Conservation (phyloP, 2,329 filamentous ascomycete species). For the Aspergillus quadrilineatus region DNA sequence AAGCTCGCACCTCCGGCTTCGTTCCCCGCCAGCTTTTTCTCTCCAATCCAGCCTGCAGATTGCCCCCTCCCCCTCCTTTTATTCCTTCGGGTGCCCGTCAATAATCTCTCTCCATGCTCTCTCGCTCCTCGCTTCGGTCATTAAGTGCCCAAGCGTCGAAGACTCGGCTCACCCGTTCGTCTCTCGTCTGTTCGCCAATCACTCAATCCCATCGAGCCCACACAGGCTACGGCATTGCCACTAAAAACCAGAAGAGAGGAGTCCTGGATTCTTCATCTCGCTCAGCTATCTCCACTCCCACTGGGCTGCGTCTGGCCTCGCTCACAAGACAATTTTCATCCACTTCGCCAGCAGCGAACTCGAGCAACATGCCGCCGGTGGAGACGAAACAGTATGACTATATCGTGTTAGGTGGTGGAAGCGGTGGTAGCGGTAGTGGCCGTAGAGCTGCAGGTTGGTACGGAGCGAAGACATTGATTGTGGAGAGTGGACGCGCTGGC, state of each 20-base stretch:
- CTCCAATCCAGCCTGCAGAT: conserved; percentile 4
- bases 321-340: conserved; percentile 45
- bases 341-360: conserved; percentile 23
- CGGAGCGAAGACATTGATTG: conserved; percentile 51
- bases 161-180: conserved; percentile 14
- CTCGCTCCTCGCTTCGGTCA: conserved; percentile 19
- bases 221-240: conserved; percentile 16
- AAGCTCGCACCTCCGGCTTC: conserved; percentile 5
- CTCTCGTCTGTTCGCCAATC: conserved; percentile 2
- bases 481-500: conserved; percentile 50
- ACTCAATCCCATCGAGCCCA: conserved; percentile 8
- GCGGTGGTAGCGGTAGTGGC: conserved; percentile 52
- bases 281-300: conserved; percentile 16
- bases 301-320: conserved; percentile 37
- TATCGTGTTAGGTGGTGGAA: conserved; percentile 56
- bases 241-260: conserved; percentile 1
- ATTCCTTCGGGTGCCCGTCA: neutral
- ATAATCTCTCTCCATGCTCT: conserved; percentile 22
- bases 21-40: conserved; percentile 8
- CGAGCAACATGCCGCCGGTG: conserved; percentile 47
- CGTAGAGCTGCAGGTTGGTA: conserved; percentile 54
- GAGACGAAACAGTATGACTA: conserved; percentile 53
- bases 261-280: conserved; percentile 27
- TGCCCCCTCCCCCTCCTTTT: conserved; percentile 3
- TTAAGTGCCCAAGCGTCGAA: conserved; percentile 21